Evolutionary conservation across 139 green algal genomes (phyloP).

Genomic region (Picochlorum sp.): DNA sequence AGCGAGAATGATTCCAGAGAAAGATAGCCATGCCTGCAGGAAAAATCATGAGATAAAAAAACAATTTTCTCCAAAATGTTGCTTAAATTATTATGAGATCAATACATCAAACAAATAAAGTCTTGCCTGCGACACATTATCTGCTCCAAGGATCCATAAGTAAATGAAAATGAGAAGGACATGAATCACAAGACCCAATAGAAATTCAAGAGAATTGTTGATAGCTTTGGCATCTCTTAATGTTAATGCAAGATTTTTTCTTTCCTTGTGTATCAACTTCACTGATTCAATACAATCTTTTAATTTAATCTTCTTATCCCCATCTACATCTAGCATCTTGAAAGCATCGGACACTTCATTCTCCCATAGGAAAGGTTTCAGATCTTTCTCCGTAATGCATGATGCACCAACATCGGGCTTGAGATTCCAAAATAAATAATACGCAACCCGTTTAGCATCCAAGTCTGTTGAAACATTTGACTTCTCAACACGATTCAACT

Average conservation of each 20-base stretch:
- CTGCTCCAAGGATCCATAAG: no score
- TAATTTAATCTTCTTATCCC: conserved; percentile 28
- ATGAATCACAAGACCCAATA: conserved; percentile 40
- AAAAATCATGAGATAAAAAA: not conserved
- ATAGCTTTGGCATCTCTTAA: conserved; percentile 49
- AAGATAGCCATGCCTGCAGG: not conserved
- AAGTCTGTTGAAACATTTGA: conserved; percentile 22
- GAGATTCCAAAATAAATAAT: conserved; percentile 51
- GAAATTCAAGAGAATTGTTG: conserved; percentile 31
- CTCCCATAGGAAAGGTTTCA: conserved; percentile 36
- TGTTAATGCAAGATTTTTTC: conserved; percentile 54
- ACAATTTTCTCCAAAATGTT: no score
- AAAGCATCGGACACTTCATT: conserved; percentile 38
- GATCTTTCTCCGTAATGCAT: conserved; percentile 34
- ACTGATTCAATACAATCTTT: conserved; percentile 17
- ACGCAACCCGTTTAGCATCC: conserved; percentile 45
- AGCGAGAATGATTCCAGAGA: not conserved
- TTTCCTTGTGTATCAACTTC: conserved; percentile 31
- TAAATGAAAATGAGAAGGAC: not conserved
- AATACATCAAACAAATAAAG: no score
- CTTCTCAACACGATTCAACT: conserved; percentile 17
- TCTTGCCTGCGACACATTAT: no score
- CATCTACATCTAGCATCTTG: conserved; percentile 43
- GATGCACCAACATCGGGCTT: conserved; percentile 24
- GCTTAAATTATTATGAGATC: no score